Conservation (phyloP, 106 monocot genomes). For the Dioscorea zingiberensis region DNA sequence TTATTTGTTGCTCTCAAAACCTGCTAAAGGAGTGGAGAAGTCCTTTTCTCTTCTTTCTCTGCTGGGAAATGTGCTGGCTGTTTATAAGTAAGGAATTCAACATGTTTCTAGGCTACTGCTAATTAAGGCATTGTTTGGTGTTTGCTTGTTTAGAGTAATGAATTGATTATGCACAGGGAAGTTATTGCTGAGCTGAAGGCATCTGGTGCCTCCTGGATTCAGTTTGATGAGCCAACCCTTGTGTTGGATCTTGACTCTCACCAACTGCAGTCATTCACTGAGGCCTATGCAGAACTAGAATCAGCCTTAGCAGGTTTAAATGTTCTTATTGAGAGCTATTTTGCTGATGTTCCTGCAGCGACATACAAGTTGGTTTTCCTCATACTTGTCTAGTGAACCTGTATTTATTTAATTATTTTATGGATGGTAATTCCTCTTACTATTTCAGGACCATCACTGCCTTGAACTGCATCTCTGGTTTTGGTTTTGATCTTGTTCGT, state of each 20-base stretch:
- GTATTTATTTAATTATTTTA: background rate
- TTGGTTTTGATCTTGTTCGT: constrained; percentile 71
- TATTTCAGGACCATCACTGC: constrained; percentile 44
- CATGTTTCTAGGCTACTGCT: background rate
- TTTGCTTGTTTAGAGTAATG: background rate
- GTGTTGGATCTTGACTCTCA: constrained; percentile 64
- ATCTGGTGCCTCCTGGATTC: constrained; percentile 86
- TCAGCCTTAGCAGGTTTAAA: constrained; percentile 62
- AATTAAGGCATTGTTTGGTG: too few relatives aligned
- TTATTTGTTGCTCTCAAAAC: constrained; percentile 76
- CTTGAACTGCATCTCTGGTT: constrained; percentile 40
- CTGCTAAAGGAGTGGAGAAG: constrained; percentile 81
- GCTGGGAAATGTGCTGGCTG: constrained; percentile 55
- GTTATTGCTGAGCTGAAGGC: constrained; percentile 81
- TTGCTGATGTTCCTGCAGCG: constrained; percentile 76
- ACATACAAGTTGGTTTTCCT: constrained; percentile 59
- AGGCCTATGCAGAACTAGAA: constrained; percentile 68
- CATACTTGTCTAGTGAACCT: background rate
- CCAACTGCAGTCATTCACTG: constrained; percentile 61
- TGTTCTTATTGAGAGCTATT: constrained; percentile 81
- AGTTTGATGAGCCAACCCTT: constrained; percentile 89
- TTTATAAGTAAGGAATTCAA: constrained; percentile 57
- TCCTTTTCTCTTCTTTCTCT: constrained; percentile 66
- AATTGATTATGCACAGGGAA: constrained; percentile 34
- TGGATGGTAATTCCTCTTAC: background rate